Percentiles rank a stretch among this genome's conserved stretches.
Conservation (phyloP, 805 yeast genomes). For the Sungouiella blattae region DNA sequence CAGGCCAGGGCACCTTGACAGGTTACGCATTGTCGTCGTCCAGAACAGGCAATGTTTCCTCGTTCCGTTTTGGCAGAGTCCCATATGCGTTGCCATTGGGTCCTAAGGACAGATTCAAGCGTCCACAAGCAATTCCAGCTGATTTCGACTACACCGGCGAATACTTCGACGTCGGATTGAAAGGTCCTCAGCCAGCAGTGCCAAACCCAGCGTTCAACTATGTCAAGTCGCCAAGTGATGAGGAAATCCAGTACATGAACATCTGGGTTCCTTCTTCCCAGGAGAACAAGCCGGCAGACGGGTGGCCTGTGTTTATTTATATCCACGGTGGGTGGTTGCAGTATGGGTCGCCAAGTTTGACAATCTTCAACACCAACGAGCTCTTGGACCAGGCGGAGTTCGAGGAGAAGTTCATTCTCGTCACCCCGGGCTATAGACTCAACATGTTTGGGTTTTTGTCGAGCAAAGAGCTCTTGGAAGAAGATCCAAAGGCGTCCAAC, state of each 20-base stretch:
- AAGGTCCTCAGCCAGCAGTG: conserved; percentile 36
- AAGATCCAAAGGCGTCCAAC: conserved; percentile 23
- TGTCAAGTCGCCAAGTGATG: conserved; percentile 20
- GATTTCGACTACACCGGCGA: conserved; percentile 37
- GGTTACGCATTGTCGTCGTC: conserved; percentile 8
- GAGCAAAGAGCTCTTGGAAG: conserved; percentile 11
- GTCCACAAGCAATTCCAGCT: conserved; percentile 29
- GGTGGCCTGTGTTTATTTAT: conserved; percentile 42
- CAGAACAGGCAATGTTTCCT: not conserved
- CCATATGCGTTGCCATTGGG: not conserved
- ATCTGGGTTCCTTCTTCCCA: conserved; percentile 35
- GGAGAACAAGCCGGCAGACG: conserved; percentile 25
- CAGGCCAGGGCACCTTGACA: not conserved
- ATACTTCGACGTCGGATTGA: conserved; percentile 28
- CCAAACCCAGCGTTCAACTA: conserved; percentile 19
- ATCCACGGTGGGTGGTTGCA: conserved; percentile 46
- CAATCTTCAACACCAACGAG: conserved; percentile 3
- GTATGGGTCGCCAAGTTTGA: conserved; percentile 21
- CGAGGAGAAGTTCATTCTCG: conserved; percentile 32
- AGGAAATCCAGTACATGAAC: conserved; percentile 31
- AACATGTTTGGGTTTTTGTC: conserved; percentile 33
- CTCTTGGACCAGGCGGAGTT: conserved; percentile 21
- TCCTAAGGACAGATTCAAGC: conserved; percentile 16
- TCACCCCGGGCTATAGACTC: conserved; percentile 35
- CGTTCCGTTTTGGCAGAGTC: not conserved